Base-by-base conservation (phyloP, 148 eudicot species). In the Mesembryanthemum crystallinum region DNA sequence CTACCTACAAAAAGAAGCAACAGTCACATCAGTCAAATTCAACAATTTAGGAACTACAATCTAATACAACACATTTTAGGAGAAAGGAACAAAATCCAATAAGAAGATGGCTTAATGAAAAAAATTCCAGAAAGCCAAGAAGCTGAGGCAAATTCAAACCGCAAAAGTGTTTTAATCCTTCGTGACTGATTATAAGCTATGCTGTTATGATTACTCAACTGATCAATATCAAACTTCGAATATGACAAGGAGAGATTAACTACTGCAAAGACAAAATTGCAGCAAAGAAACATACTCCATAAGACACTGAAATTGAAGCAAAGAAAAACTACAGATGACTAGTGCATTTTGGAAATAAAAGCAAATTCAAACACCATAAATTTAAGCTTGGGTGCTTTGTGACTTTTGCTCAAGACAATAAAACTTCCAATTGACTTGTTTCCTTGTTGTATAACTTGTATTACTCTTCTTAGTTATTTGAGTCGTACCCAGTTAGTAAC, bases 1-100 rank as follows among this genome's bases (percentile, higher is more conserved):
- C 99, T 39, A 95, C 97, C 98, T 93, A 78, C 82, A 87, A 80
- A 69, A 42, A 43, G 52, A 30, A 73, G 67, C 76, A 70, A 75
- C 52, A 70, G 39, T 39, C 29, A 14, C 29, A 73, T 54, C 49
- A 37, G 71, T 39, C 58, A 69, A 43, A 35, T 24, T 33, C 52
- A 27, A 21, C 45, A 47, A 27, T 63, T 43, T 45, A 72, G 18
- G 21, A 68, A 54, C 28, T 43, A 24, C 30, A 32, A 14, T 49
- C 20, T 43, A n/a, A 28, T 27, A 27, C 29, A 42, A 71, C 0
- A 21, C 55, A 74, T 21, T 23, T 13, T 30, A 74, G 61, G 77
- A 6, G 6, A 35, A 21, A 20, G 17, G 7, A 64, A 49, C 13
- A 47, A 1, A 52, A 32, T 49, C 49, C 70, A 42, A 33, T 32